Percentiles rank a stretch among this genome's conserved stretches.
These are phyloP conservation scores for Trichoderma sp. DNA, from an alignment of 2,329 filamentous ascomycete genomes.

Conservation along the genomic window DNA sequence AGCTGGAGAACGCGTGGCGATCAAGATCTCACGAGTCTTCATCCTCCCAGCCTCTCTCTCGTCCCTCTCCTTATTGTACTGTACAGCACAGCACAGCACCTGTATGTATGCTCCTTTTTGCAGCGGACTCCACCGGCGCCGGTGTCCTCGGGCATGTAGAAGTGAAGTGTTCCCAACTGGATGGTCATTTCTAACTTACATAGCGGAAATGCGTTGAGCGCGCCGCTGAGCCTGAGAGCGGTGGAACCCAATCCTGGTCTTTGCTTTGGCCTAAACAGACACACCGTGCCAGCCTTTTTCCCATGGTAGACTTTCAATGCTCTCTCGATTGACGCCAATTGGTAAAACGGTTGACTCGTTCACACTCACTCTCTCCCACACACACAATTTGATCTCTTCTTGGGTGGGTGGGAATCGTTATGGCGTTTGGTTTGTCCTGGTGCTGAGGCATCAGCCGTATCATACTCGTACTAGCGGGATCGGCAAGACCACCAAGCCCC, in stretches of 20 bases:
- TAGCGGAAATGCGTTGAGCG: slow-evolving; percentile 6
- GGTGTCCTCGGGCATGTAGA: neutral
- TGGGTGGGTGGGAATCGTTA: neutral
- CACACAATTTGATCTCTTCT: neutral
- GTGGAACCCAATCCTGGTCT: slow-evolving; percentile 8
- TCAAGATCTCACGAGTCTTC: neutral
- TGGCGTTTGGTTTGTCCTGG: neutral
- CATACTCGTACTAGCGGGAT: neutral
- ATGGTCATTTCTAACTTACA: neutral
- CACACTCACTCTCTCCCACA: neutral
- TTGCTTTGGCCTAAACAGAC: neutral
- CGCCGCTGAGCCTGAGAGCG: slow-evolving; percentile 10
- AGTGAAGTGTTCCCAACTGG: neutral
- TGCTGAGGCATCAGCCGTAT: neutral
- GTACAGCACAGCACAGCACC: neutral
- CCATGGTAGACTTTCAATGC: neutral
- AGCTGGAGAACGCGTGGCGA: neutral
- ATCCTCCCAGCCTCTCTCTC: neutral
- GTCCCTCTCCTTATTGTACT: neutral
- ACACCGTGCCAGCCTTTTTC: neutral
- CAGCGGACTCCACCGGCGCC: neutral
- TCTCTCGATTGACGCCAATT: neutral
- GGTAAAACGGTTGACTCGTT: neutral
- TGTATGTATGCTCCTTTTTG: neutral
- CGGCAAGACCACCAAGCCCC: neutral